phyloP scores from a whole-genome alignment of 2,329 filamentous ascomycete species.

The Paecilomyces sp. region DNA sequence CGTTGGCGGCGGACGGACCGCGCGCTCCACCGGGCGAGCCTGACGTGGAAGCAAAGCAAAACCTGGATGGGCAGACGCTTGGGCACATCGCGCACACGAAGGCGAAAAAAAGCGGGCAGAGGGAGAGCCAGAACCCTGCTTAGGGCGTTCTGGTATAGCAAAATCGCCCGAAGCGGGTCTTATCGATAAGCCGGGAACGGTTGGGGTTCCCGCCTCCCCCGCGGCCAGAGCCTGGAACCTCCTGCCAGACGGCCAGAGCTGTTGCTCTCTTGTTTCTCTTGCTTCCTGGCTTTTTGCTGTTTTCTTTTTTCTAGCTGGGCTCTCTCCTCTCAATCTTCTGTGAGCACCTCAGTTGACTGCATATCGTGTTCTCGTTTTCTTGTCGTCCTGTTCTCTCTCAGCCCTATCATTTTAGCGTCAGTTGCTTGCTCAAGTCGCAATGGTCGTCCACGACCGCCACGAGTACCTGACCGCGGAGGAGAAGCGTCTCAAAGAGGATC shows the following conservation, averaged over 20 bases:
- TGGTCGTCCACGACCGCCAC: constrained; percentile 86
- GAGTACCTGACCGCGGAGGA: constrained; percentile 87
- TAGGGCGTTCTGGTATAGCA: neutral
- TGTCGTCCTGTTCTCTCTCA: neutral
- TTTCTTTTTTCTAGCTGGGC: neutral
- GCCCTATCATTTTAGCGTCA: neutral
- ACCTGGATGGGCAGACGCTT: neutral
- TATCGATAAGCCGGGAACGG: neutral
- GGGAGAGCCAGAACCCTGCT: neutral
- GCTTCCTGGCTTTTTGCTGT: neutral
- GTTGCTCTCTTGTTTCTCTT: neutral
- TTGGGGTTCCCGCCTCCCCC: neutral
- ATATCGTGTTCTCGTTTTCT: neutral
- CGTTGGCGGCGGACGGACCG: neutral
- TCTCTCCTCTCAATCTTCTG: neutral
- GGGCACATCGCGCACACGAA: neutral
- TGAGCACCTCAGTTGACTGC: neutral
- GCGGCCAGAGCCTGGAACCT: neutral
- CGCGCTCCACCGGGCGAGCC: neutral
- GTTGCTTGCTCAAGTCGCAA: constrained; percentile 29
- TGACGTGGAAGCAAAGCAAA: neutral
- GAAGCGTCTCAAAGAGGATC: constrained; percentile 79
- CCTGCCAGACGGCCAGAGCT: neutral
- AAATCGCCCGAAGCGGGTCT: neutral
- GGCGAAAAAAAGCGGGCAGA: neutral